Evolutionary conservation across 2,329 filamentous ascomycete species (phyloP), one percentile per base, ranked within the genome.

Genomic region (Reticulascus tulasneorum): DNA sequence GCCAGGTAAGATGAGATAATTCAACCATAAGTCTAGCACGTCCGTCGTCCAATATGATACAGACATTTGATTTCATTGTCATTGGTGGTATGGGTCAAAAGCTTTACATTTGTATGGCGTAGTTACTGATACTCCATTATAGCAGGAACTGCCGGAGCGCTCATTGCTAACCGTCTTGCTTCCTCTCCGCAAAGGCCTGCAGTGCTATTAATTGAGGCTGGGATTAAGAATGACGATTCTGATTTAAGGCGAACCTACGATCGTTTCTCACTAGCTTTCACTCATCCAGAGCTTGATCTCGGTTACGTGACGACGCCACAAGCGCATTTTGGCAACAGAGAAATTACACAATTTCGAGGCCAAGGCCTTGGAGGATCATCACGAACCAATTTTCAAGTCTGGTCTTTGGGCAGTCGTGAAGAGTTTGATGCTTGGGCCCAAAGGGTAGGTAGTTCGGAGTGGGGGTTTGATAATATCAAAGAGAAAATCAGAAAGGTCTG

Each of bases 361-460:
- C 63, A 63, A 32, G 69, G 67, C 1, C 53, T 78, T 0, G 73
- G 74, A 2, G 74, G 74, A 2, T 67, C 64, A 4, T 69, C 59
- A 33, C 67, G 69, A 7, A 71, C 77, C 46, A 78, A 78, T 48
- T 77, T 76, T 38, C 65, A 67, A 12, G 66, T 71, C 11, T 81
- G 65, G 51, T 71, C 64, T 4, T 46, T 72, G 18, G 80, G 81
- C 4, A 67, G 75, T 2, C 59, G 62, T 2, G 75, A 76, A 33
- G 80, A 84, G 44, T 83, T 77, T 40, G 67, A 84, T 19, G 66
- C 75, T 35, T 82, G 79, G 77, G 76, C 76, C 1, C 56, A 63
- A 0, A 42, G 71, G 2, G 70, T 76, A 0, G 75, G 58, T 0
- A 79, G 84, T 44, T 66, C 77, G 5, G 51, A 58, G 0, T 84